phyloP scores from a whole-genome alignment of 352 stramenopile species.

The Phytophthora melonis region DNA sequence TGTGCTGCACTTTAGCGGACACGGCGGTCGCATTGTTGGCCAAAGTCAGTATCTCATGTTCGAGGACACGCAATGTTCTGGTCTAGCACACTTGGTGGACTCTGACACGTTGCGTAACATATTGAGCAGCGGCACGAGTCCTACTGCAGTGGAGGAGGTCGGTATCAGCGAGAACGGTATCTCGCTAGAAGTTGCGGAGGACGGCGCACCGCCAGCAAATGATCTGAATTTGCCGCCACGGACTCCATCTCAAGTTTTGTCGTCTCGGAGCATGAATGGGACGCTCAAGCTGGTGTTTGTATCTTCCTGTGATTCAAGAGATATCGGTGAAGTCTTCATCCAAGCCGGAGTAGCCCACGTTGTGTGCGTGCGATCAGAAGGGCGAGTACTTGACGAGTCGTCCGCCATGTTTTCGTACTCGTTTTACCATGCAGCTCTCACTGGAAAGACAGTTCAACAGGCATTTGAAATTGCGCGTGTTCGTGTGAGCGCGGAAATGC shows the following conservation, averaged over 20 bases:
- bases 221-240: slow-evolving; percentile 13
- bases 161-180: slow-evolving; percentile 17
- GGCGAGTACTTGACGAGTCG: slow-evolving; percentile 73
- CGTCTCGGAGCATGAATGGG: slow-evolving; percentile 38
- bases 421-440: slow-evolving; percentile 81
- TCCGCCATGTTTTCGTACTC: slow-evolving; percentile 82
- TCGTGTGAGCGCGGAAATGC: slow-evolving; percentile 77
- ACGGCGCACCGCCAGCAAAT: slow-evolving; percentile 11
- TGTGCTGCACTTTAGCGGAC: slow-evolving; percentile 83
- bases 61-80: slow-evolving; percentile 76
- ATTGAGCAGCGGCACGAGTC: slow-evolving; percentile 45
- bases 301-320: slow-evolving; percentile 80
- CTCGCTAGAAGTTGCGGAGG: slow-evolving; percentile 22
- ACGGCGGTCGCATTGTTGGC: slow-evolving; percentile 74
- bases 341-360: slow-evolving; percentile 80
- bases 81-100: slow-evolving; percentile 77
- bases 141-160: slow-evolving; percentile 21
- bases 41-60: slow-evolving; percentile 77
- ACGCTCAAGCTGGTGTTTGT: slow-evolving; percentile 86
- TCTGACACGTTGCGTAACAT: slow-evolving; percentile 67
- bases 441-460: slow-evolving; percentile 78
- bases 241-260: slow-evolving; percentile 25
- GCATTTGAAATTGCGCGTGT: slow-evolving; percentile 80
- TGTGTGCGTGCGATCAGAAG: slow-evolving; percentile 78
- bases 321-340: slow-evolving; percentile 86